phyloP scores from a whole-genome alignment of 257 asterid species.

The Verbena officinalis region DNA sequence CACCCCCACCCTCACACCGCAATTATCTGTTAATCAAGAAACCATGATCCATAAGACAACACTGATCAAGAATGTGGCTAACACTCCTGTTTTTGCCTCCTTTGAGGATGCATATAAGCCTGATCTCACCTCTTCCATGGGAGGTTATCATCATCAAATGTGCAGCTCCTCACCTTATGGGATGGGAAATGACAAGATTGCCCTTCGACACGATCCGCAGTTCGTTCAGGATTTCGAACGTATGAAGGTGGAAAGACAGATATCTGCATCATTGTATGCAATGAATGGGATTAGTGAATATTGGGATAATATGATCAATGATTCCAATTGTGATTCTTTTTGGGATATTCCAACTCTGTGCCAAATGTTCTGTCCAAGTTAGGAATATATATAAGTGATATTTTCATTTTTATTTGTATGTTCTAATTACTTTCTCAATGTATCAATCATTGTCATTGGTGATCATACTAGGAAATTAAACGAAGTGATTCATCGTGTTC shows the following conservation, averaged over 20 bases:
- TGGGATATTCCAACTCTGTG: slow-evolving; percentile 68
- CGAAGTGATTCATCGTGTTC: slow-evolving; percentile 3
- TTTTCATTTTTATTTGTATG: background rate
- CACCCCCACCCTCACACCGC: slow-evolving; percentile 4
- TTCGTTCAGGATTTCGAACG: slow-evolving; percentile 49
- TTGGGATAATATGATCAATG: slow-evolving; percentile 59
- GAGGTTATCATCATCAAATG: slow-evolving; percentile 24
- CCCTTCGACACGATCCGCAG: slow-evolving; percentile 27
- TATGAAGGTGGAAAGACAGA: slow-evolving; percentile 67
- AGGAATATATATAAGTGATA: background rate
- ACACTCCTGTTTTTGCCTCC: slow-evolving; percentile 9
- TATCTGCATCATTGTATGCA: slow-evolving; percentile 72
- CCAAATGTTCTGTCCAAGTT: slow-evolving; percentile 73
- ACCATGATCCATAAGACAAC: slow-evolving; percentile 8
- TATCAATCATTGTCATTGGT: slow-evolving; percentile 8
- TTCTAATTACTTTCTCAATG: background rate
- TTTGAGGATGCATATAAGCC: slow-evolving; percentile 60
- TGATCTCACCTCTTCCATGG: slow-evolving; percentile 49
- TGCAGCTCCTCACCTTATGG: slow-evolving; percentile 22
- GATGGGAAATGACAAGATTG: slow-evolving; percentile 39
- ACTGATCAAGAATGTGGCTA: slow-evolving; percentile 23
- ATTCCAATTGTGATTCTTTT: slow-evolving; percentile 44
- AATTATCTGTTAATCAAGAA: slow-evolving; percentile 17
- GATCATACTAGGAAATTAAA: slow-evolving; percentile 13
- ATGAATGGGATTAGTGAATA: slow-evolving; percentile 66